Evolutionary conservation across 148 eudicot species (phyloP), one percentile per base, ranked within the genome.

Genomic region (Camellia sinensis): DNA sequence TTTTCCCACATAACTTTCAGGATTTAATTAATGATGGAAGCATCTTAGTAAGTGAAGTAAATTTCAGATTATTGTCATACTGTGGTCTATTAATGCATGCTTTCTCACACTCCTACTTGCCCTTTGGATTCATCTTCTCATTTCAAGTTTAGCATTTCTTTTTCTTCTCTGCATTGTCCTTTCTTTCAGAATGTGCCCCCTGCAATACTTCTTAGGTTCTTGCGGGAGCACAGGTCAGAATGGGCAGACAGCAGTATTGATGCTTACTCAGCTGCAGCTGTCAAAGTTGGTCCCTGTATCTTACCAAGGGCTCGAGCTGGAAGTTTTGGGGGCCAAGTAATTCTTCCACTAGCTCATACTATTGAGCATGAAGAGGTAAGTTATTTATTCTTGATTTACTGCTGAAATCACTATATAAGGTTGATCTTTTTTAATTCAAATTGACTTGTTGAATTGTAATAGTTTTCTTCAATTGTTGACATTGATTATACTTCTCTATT

Each of bases 171-270:
- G 50, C 7, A 22, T 59, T 54, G 64, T 60, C 18, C 53, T 71
- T n/a, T 48, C 63, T 82, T 87, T 78, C 91, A 96, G 99, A 96
- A 93, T 93, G 99, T 96, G 37, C 95, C 98, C 2, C 99, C 99
- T 19, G 97, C 99, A 19, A 94, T 93, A 79, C 95, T 96, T 65
- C 91, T 96, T 13, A 84, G 97, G 82, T 96, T 96, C 80, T 81
- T 96, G 85, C 76, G 99, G 66, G 99, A 96, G 87, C 98, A 96
- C 82, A 89, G 99, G 82, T 96, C 98, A 37, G 99, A 96, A 83
- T 96, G 99, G 99, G 99, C 98, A 40, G 99, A 96, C 89, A 92
- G 85, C 84, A 91, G 81, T 71, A 89, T 92, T 74, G 99, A 96
- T 88, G 88, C 97, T 63, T 96, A 93, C 88, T 82, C 93, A 37